These are phyloP conservation scores for Hyaloscypha finlandica DNA, from an alignment of 495 filamentous ascomycete genomes.

Conservation along the genomic window DNA sequence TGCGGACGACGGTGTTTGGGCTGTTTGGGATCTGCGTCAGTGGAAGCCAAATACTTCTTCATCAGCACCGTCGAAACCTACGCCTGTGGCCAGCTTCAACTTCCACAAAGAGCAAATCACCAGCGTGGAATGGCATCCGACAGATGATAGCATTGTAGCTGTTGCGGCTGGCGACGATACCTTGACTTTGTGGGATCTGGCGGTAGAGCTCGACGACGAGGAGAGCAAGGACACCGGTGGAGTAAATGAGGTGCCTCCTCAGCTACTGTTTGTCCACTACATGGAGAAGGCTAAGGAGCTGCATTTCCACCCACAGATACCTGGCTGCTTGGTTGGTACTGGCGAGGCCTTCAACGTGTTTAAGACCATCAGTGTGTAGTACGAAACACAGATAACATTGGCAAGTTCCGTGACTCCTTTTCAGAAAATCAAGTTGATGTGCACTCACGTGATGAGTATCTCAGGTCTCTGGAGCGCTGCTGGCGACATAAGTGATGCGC, in stretches of 20 bases:
- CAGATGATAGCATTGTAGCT: conserved; percentile 90
- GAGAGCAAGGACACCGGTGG: conserved; percentile 88
- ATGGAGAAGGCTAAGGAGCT: conserved; percentile 91
- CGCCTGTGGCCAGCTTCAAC: conserved; percentile 82
- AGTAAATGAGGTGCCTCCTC: conserved; percentile 87
- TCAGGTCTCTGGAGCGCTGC: neutral
- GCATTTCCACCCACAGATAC: conserved; percentile 97
- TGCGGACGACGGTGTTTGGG: conserved; percentile 92
- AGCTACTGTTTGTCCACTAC: conserved; percentile 94
- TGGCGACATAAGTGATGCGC: neutral
- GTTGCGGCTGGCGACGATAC: conserved; percentile 93
- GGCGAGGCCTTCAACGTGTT: conserved; percentile 83
- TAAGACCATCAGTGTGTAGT: conserved; percentile 66
- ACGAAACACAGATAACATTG: conserved; percentile 20
- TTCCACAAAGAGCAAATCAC: conserved; percentile 97
- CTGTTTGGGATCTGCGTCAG: conserved; percentile 91
- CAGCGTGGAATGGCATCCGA: conserved; percentile 95
- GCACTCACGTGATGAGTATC: neutral
- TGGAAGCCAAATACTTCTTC: conserved; percentile 72
- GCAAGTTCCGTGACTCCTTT: neutral
- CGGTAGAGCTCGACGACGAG: conserved; percentile 95
- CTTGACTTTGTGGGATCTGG: conserved; percentile 93
- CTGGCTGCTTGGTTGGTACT: conserved; percentile 86
- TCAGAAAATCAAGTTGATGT: neutral
- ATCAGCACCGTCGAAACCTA: conserved; percentile 47